A percentile compares a stretch with the other conserved stretches of the same genome.
Evolutionary conservation across 2,329 filamentous ascomycete species (phyloP).

Genomic region (Penicillium sp.): DNA sequence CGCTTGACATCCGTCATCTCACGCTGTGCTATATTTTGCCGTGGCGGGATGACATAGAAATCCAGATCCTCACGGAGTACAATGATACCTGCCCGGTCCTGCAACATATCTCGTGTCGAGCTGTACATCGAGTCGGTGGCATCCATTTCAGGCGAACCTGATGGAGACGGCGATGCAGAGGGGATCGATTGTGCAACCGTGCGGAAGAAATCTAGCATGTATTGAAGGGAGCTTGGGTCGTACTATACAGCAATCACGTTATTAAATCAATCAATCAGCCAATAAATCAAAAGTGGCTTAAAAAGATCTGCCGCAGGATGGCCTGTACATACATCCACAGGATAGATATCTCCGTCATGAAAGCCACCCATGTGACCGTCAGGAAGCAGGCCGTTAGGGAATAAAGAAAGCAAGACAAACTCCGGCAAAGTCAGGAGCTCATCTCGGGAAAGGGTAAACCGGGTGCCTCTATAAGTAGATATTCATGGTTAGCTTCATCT

Average conservation of each 20-base stretch:
- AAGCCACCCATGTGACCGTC: conserved; percentile 94
- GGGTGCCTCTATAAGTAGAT: conserved; percentile 64
- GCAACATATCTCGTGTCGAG: conserved; percentile 69
- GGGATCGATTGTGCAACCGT: conserved; percentile 90
- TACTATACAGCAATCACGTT: conserved; percentile 61
- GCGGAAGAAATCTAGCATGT: conserved; percentile 99
- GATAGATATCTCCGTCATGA: conserved; percentile 88
- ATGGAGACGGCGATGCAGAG: conserved; percentile 63
- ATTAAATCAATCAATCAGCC: not conserved
- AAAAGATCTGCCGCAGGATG: not conserved
- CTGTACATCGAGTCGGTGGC: conserved; percentile 70
- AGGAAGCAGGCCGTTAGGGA: conserved; percentile 95
- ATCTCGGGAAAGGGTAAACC: conserved; percentile 90
- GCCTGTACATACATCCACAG: conserved; percentile 89
- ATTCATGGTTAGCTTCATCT: not conserved
- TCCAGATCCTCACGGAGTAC: conserved; percentile 93
- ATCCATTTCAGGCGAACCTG: conserved; percentile 57
- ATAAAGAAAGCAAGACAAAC: conserved; percentile 95
- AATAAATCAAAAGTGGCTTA: too few species aligned
- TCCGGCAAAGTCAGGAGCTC: conserved; percentile 93
- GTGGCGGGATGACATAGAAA: conserved; percentile 93
- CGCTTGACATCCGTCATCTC: conserved; percentile 98
- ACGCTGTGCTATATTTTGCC: conserved; percentile 72
- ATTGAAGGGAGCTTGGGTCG: conserved; percentile 91
- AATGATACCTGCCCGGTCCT: conserved; percentile 92